A percentile compares a stretch with the other conserved stretches of the same genome.
Conservation (phyloP, 148 eudicot species). For the Cornus controversa region DNA sequence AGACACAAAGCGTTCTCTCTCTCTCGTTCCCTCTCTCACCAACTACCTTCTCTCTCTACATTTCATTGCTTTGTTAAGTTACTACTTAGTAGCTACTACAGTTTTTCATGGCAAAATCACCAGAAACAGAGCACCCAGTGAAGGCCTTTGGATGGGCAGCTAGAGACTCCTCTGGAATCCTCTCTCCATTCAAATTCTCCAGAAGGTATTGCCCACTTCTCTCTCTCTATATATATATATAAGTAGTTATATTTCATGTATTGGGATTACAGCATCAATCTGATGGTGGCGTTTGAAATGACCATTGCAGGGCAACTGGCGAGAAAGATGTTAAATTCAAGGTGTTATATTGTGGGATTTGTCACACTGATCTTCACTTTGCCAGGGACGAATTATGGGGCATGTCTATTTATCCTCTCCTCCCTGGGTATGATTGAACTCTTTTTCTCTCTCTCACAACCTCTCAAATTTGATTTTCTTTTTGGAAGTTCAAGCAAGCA, state of each 20-base stretch:
- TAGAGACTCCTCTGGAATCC: slow-evolving; percentile 3
- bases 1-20: no score
- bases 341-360: slow-evolving; percentile 34
- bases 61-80: no score
- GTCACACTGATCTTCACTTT: slow-evolving; percentile 35
- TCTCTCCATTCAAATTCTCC: slow-evolving; percentile 6
- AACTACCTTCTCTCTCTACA: neutral
- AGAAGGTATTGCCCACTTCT: neutral
- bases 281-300: neutral
- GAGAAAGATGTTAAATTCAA: slow-evolving; percentile 25
- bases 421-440: no score
- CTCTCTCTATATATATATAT: neutral
- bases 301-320: slow-evolving; percentile 19
- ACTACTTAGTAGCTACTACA: no score
- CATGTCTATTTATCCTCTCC: slow-evolving; percentile 12
- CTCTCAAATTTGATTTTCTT: no score
- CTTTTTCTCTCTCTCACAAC: no score
- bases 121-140: slow-evolving; percentile 11
- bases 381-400: slow-evolving; percentile 34
- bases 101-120: neutral
- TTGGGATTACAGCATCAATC: neutral
- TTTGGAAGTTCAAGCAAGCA: no score
- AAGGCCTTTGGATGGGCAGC: slow-evolving; percentile 15
- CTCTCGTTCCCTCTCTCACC: no score
- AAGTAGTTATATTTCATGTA: no score